Percentiles rank a stretch among this genome's conserved stretches.
These are phyloP conservation scores for Sabuloglossum arenarium DNA, from an alignment of 495 filamentous ascomycete species.

Conservation along the genomic window DNA sequence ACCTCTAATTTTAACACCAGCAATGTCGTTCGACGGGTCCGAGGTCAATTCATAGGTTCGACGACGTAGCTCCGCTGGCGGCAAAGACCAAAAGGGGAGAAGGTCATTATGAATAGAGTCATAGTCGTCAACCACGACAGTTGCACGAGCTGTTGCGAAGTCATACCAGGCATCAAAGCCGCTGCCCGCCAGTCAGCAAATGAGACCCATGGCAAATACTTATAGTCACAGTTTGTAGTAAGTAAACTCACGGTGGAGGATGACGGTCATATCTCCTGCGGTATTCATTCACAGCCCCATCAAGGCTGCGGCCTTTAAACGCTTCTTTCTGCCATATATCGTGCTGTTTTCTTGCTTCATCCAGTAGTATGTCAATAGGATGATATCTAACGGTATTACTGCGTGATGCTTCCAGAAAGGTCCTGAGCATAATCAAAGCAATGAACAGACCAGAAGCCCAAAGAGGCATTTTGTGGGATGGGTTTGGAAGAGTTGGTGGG, in stretches of 20 bases:
- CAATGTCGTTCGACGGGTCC: conserved; percentile 29
- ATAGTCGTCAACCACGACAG: conserved; percentile 53
- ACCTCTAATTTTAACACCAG: conserved; percentile 25
- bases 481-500: background rate
- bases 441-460: conserved; percentile 12
- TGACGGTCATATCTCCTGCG: conserved; percentile 23
- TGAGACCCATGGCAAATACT: background rate
- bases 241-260: conserved; percentile 21
- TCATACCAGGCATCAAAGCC: conserved; percentile 15
- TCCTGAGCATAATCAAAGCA: conserved; percentile 13
- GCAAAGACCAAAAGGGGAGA: conserved; percentile 50
- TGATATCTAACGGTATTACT: conserved; percentile 17
- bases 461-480: background rate
- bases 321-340: conserved; percentile 21
- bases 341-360: conserved; percentile 20
- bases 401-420: conserved; percentile 16
- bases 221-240: background rate
- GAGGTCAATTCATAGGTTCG: conserved; percentile 23
- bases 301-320: conserved; percentile 18
- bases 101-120: conserved; percentile 49
- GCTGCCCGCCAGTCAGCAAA: conserved; percentile 8
- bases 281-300: conserved; percentile 23
- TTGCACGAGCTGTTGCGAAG: conserved; percentile 10
- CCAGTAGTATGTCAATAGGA: conserved; percentile 28
- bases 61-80: conserved; percentile 34